phyloP scores from a whole-genome alignment of 1,284 basidiomycete genomes.

The Puccinia polysora region DNA sequence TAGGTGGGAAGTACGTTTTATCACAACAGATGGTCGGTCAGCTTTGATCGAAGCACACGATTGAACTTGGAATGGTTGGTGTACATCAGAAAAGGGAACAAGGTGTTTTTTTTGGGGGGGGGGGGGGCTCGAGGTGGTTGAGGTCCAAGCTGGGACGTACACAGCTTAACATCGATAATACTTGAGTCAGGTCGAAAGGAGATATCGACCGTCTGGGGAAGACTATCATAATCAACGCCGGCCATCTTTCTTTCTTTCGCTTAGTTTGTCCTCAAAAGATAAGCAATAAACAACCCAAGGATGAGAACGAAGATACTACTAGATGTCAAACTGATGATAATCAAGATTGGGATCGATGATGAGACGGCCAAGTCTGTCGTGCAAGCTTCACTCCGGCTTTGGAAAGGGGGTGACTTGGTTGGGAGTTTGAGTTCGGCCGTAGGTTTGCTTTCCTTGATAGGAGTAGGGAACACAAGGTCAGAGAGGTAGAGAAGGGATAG shows the following conservation, averaged over 20 bases:
- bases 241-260: background rate
- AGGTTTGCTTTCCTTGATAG: no score
- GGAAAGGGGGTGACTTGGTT: no score
- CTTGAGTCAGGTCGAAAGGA: background rate
- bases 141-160: background rate
- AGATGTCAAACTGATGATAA: no score
- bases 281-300: no score
- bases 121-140: background rate
- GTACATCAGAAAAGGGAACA: background rate
- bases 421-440: no score
- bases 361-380: no score
- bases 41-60: conserved; percentile 76
- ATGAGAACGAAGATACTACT: no score
- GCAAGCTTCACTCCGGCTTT: no score
- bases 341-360: no score
- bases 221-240: background rate
- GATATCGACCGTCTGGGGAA: background rate
- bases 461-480: no score
- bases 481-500: no score
- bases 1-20: conserved; percentile 93
- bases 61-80: background rate
- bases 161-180: background rate
- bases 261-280: no score
- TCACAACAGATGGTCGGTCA: conserved; percentile 93
- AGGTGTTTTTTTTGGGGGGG: background rate